phyloP scores from a whole-genome alignment of 139 green algal species.

The Nannochloris sp. region DNA sequence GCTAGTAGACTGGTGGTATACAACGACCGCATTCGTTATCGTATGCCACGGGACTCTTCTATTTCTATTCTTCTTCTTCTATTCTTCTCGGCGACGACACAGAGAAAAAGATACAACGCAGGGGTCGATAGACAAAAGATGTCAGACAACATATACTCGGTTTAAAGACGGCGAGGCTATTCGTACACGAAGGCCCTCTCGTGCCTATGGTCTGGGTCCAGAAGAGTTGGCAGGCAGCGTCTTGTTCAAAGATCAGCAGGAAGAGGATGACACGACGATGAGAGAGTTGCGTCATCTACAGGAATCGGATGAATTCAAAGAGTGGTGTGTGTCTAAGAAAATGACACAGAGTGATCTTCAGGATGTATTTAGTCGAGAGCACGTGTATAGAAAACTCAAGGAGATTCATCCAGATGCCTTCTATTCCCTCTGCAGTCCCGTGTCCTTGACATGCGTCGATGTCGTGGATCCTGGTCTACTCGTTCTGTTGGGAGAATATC shows the following conservation, averaged over 20 bases:
- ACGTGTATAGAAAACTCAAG: neutral
- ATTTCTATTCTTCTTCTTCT: no score
- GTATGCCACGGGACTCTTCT: no score
- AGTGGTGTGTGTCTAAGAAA: neutral
- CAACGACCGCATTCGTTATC: no score
- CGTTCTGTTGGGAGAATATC: neutral
- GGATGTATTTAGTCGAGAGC: neutral
- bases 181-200: no score
- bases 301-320: slow-evolving; percentile 3
- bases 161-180: no score
- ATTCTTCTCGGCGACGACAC: no score
- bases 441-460: neutral
- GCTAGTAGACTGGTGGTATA: no score
- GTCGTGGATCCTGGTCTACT: neutral
- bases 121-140: no score
- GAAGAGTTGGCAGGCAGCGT: neutral
- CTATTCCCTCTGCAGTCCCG: neutral
- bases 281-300: neutral
- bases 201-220: slow-evolving; percentile 1
- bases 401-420: slow-evolving; percentile 8
- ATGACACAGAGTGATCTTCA: slow-evolving; percentile 2
- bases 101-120: no score
- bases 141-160: no score
- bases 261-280: neutral
- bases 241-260: neutral